Evolutionary conservation across 1,284 basidiomycete genomes (phyloP), one percentile per base, ranked within the genome.

Genomic region (Coriolopsis trogii): DNA sequence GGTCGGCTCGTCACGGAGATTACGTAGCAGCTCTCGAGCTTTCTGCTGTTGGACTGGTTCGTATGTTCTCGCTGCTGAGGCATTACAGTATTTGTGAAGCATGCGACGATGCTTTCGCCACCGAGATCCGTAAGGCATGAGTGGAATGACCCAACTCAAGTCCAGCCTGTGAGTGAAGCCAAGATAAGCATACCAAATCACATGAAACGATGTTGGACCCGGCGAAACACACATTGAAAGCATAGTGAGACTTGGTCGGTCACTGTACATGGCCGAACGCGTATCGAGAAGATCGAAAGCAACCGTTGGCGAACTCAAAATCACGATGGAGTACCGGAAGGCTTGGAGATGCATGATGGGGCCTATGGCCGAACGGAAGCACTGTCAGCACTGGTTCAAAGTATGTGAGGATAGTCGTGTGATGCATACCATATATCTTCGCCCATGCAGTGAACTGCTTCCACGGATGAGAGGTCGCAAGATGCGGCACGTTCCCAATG

Each of bases 81-180:
- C 20, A 41, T 46, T 37, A 42, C 54, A 51, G 3, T 52, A 41
- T 7, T 33, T 41, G 23, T 75, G 70, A 31, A 72, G 67, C 13
- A 72, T 49, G 33, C 64, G 64, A 25, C 74, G 63, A 29, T 74
- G 70, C 1, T 58, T 46, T n/a, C 72, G 68, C 77, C 76, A 80
- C 41, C 52, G 55, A 5, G 71, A 62, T 2, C 70, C 69, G 43
- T 79, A 76, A 25, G 61, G 60, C 53, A 73, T 56, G 8, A 75
- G 58, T 0, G 55, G 56, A 1, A 64, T 49, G 41, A 62, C 69
- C 53, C 72, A 76, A 16, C 63, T 66, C 61, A 70, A 66, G 30
- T 71, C 73, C 54, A 71, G 67, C n/a, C 76, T 80, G 40, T 29
- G 4, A 12, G 3, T 5, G 23, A 23, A 37, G 28, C n/a, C 10